Conservation (phyloP, 257 asterid species). For the Solanum clarkiae region DNA sequence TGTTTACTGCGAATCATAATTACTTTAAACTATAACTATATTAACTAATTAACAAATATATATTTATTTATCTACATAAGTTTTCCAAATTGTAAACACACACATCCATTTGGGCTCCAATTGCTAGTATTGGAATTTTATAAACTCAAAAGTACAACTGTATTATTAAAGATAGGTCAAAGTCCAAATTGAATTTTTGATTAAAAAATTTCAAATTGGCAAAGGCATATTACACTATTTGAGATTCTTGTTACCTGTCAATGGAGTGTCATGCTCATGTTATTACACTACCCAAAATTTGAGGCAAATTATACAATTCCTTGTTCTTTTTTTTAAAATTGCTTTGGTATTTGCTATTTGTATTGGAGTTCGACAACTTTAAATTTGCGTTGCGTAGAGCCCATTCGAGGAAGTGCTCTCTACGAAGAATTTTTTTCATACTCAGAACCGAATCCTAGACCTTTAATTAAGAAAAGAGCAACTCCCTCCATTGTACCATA, state of each 20-base stretch:
- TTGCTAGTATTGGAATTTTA: neutral
- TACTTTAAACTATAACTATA: no score
- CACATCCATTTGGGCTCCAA: neutral
- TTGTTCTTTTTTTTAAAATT: no score
- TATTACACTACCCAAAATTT: neutral
- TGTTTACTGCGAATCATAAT: no score
- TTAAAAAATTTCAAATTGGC: neutral
- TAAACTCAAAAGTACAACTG: neutral
- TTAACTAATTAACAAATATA: no score
- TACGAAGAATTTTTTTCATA: no score
- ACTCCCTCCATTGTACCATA: no score
- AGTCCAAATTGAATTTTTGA: neutral
- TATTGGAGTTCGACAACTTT: no score
- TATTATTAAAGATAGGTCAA: neutral
- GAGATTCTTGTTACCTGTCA: neutral
- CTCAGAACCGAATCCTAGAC: accelerated
- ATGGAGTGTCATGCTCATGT: neutral
- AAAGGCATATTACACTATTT: neutral
- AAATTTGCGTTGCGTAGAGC: accelerated
- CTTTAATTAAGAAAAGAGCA: no score
- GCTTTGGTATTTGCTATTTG: no score
- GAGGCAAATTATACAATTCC: neutral
- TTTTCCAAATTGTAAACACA: neutral
- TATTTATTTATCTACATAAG: no score
- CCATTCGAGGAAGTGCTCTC: no score